These are phyloP conservation scores for Irpex sp. DNA, from an alignment of 1,284 basidiomycete genomes.

Conservation along the genomic window DNA sequence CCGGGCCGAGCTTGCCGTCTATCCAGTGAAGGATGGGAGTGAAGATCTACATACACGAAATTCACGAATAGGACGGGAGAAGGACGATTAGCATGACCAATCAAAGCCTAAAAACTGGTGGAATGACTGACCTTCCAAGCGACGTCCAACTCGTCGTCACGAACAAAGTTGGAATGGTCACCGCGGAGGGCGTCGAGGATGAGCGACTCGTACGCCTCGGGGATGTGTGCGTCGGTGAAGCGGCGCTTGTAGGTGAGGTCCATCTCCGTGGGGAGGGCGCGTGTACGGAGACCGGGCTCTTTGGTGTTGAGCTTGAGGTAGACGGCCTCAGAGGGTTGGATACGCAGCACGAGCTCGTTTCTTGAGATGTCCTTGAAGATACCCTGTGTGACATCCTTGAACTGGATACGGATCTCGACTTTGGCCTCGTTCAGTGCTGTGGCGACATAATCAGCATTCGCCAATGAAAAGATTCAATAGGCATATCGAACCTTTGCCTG, in stretches of 20 bases:
- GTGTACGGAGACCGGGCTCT: slow-evolving; percentile 85
- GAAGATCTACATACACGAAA: slow-evolving; percentile 64
- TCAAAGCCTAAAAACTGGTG: neutral
- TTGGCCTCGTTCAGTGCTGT: slow-evolving; percentile 93
- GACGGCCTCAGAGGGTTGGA: slow-evolving; percentile 92
- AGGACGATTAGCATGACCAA: neutral
- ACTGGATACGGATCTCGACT: slow-evolving; percentile 95
- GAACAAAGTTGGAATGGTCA: slow-evolving; percentile 90
- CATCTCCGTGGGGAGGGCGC: slow-evolving; percentile 92
- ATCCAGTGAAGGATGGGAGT: slow-evolving; percentile 95
- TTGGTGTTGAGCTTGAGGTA: slow-evolving; percentile 96
- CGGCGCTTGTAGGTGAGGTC: slow-evolving; percentile 95
- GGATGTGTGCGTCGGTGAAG: slow-evolving; percentile 85
- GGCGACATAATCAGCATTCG: neutral
- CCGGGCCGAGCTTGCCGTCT: slow-evolving; percentile 63
- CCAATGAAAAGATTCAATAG: neutral
- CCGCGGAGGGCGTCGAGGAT: slow-evolving; percentile 89
- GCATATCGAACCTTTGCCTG: slow-evolving; percentile 76
- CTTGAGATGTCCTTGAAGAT: slow-evolving; percentile 95
- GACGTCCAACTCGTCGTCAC: slow-evolving; percentile 91
- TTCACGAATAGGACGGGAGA: neutral
- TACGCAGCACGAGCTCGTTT: slow-evolving; percentile 93
- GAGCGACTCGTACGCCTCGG: slow-evolving; percentile 92
- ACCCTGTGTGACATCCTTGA: slow-evolving; percentile 92
- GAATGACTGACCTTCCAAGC: slow-evolving; percentile 82